A percentile compares a stretch with the other conserved stretches of the same genome.
Evolutionary conservation across 108 stramenopile genomes (phyloP).

Genomic region (Skeletonema menzelii): DNA sequence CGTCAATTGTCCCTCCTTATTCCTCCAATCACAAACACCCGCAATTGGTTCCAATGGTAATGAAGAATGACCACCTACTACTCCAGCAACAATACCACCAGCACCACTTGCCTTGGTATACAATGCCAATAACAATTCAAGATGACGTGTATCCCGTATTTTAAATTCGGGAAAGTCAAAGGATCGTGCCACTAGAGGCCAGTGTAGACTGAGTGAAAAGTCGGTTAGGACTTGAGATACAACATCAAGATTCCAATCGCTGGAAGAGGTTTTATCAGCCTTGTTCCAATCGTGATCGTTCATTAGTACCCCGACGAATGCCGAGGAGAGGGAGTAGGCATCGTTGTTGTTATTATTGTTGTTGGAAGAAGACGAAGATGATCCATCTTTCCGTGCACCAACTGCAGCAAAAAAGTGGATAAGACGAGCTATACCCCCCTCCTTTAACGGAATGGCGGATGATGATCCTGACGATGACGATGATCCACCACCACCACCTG

Average conservation of each 20-base stretch:
- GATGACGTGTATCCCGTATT: constrained; percentile 69
- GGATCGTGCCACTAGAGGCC: constrained; percentile 72
- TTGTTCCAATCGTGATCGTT: constrained; percentile 9
- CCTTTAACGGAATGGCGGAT: constrained; percentile 51
- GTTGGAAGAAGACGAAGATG: constrained; percentile 45
- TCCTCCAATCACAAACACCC: constrained; percentile 62
- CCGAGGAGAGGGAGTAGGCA: constrained; percentile 19
- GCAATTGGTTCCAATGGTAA: constrained; percentile 74
- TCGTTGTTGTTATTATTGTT: constrained; percentile 22
- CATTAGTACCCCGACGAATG: constrained; percentile 34
- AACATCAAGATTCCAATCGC: constrained; percentile 85
- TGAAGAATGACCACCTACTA: background rate
- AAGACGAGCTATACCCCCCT: constrained; percentile 76
- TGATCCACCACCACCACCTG: background rate
- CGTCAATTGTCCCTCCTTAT: constrained; percentile 80
- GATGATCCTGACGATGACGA: background rate
- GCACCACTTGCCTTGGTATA: constrained; percentile 65
- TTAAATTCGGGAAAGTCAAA: constrained; percentile 90
- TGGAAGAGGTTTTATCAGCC: background rate
- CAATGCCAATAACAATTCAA: constrained; percentile 73
- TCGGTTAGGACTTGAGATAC: constrained; percentile 79
- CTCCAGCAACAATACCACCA: background rate
- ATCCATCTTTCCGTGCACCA: constrained; percentile 28
- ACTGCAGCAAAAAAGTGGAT: constrained; percentile 80
- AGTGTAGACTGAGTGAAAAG: constrained; percentile 82